Evolutionary conservation across 192 early-diverging fungal species (phyloP).

Genomic region (Mortierella antarctica): DNA sequence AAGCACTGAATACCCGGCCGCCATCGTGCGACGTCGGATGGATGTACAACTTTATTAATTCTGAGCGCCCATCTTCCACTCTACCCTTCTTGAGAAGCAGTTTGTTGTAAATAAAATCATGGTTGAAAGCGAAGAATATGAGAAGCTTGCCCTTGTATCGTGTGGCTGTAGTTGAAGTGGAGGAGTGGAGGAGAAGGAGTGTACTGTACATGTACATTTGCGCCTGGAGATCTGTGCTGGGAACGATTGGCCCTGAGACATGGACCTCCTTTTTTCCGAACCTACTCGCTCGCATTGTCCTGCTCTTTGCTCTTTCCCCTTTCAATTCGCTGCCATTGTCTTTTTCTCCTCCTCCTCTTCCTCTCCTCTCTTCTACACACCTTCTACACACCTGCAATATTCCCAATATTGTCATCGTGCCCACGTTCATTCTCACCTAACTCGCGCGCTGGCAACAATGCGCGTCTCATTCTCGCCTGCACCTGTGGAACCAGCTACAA

Average conservation of each 20-base stretch:
- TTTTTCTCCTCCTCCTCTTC: not conserved
- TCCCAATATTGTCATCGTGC: not conserved
- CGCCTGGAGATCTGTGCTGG: no score
- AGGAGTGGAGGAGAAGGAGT: no score
- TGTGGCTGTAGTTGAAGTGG: no score
- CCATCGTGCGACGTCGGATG: conserved; percentile 56
- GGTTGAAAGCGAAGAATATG: no score
- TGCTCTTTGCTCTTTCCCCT: not conserved
- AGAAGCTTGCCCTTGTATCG: no score
- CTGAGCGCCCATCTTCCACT: conserved; percentile 26
- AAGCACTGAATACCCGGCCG: conserved; percentile 58
- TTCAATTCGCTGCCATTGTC: not conserved
- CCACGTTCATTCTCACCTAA: not conserved
- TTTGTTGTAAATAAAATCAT: no score
- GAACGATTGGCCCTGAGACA: no score
- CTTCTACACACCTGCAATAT: not conserved
- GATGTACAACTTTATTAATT: conserved; percentile 54
- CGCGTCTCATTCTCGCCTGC: conserved; percentile 43
- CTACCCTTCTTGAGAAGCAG: no score
- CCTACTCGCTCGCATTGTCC: not conserved
- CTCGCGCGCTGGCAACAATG: conserved; percentile 7
- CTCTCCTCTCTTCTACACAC: not conserved
- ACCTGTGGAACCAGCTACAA: conserved; percentile 36
- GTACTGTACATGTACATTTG: no score
- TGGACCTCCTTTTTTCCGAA: not conserved